Evolutionary conservation across 805 yeast species (phyloP), one percentile per base, ranked within the genome.

Genomic region (Yamadazyma sp.): DNA sequence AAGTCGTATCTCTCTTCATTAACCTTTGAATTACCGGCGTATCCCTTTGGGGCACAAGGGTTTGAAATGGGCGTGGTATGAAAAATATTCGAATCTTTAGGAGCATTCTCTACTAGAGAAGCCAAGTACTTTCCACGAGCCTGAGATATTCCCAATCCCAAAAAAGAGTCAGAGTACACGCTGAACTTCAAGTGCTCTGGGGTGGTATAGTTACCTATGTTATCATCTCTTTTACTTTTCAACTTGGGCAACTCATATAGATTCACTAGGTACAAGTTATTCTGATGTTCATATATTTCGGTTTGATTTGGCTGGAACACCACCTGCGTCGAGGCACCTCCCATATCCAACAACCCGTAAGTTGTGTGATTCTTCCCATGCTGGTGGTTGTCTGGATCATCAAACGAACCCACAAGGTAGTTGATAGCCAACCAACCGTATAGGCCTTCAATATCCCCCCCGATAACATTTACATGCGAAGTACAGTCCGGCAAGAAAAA

Each of bases 361-460:
- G 84, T 73, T 9, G 67, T 55, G 38, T 68, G 71, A 31, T 60
- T 59, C 30, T 68, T 62, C 5, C 75, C 77, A 37, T 67, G 73
- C 22, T 65, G 52, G 32, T 66, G 71, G 4, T 51, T 46, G 8
- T 45, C 48, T 1, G 68, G 67, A n/a, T 53, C 37, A 25, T 62
- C 67, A 23, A 77, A 58, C 0, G 75, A 52, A 1, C 77, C 77
- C 19, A 73, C 62, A 44, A 78, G 52, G 35, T 77, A 78, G 50
- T 82, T 82, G 17, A 80, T 54, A 0, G 84, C 72, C 6, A 81
- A 57, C 88, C 88, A 82, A 2, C 82, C 80, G 47, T 78, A 78
- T 9, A 81, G 44, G 0, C 87, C 88, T 53, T 82, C 88, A 3
- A 68, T 57, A 43, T 80, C 83, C 0, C 87, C 88, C 41, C 77